A percentile compares a stretch with the other conserved stretches of the same genome.
phyloP scores from a whole-genome alignment of 2,329 filamentous ascomycete species.

The Chrysoporthe puriensis region DNA sequence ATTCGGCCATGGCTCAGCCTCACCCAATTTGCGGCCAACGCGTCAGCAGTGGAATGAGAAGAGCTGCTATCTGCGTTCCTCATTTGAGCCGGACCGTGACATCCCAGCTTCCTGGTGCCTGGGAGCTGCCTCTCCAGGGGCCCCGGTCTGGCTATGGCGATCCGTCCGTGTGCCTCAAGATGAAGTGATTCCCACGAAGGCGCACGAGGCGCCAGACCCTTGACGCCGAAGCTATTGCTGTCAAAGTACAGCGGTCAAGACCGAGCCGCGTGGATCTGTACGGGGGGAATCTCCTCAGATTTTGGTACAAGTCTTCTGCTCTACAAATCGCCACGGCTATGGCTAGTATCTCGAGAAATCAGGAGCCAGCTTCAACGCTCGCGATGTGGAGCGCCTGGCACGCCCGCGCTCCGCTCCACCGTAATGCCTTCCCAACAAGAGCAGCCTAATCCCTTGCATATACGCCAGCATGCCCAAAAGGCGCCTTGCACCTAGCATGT shows the following conservation, averaged over 20 bases:
- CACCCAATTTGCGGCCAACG: constrained; percentile 12
- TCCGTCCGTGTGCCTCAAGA: neutral
- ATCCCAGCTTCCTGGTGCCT: neutral
- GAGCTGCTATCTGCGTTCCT: neutral
- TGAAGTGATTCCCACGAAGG: neutral
- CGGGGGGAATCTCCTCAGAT: neutral
- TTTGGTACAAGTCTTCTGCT: constrained; percentile 1
- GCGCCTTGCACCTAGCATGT: neutral
- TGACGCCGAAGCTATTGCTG: neutral
- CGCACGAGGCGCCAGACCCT: neutral
- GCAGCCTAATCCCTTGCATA: neutral
- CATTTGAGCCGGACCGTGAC: neutral
- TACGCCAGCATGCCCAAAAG: neutral
- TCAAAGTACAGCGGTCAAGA: neutral
- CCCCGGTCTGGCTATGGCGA: neutral
- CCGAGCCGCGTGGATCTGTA: neutral
- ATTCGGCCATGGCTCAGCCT: constrained; percentile 4
- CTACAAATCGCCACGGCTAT: neutral
- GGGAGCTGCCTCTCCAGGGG: neutral
- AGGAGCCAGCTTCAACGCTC: neutral
- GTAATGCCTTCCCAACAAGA: neutral
- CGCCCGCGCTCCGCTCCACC: neutral
- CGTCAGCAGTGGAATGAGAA: constrained; percentile 22
- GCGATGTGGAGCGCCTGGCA: neutral
- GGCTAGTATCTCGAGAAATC: neutral